A percentile compares a stretch with the other conserved stretches of the same genome.
Conservation (phyloP, 176 grass and related monocot species). For the Carex pumila region DNA sequence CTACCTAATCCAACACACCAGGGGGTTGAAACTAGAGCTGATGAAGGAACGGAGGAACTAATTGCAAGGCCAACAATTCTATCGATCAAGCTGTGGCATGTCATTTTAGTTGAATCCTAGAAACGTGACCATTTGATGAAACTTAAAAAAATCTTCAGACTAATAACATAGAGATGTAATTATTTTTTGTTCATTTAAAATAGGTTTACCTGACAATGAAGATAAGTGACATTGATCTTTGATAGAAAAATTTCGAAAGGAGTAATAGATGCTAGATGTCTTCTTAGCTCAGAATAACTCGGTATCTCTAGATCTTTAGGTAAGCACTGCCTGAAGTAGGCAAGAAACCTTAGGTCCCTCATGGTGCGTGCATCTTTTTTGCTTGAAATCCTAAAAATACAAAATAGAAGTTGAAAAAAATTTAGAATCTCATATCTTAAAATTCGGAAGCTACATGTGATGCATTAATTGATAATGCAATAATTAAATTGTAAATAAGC, state of each 20-base stretch:
- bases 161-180: not conserved
- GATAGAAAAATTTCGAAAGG: slow-evolving; percentile 39
- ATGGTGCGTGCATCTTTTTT: slow-evolving; percentile 61
- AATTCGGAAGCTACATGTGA: not conserved
- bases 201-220: slow-evolving; percentile 37
- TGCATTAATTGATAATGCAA: not conserved
- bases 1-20: slow-evolving; percentile 61
- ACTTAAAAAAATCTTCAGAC: not conserved
- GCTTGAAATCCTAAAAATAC: slow-evolving; percentile 18
- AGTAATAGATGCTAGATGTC: slow-evolving; percentile 31
- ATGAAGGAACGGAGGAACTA: slow-evolving; percentile 26
- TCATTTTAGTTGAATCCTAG: slow-evolving; percentile 22
- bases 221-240: slow-evolving; percentile 45
- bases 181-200: not conserved
- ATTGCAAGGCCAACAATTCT: slow-evolving; percentile 50
- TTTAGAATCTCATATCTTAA: not conserved
- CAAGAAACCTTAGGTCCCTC: slow-evolving; percentile 42
- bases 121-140: not conserved
- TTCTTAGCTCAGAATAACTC: slow-evolving; percentile 29
- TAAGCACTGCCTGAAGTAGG: slow-evolving; percentile 71
- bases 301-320: slow-evolving; percentile 43
- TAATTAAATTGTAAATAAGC: not conserved
- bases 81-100: slow-evolving; percentile 28
- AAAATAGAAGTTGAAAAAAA: not conserved
- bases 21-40: slow-evolving; percentile 29